Base-by-base conservation (phyloP, 1,284 basidiomycete species). In the Gymnopus androsaceus region DNA sequence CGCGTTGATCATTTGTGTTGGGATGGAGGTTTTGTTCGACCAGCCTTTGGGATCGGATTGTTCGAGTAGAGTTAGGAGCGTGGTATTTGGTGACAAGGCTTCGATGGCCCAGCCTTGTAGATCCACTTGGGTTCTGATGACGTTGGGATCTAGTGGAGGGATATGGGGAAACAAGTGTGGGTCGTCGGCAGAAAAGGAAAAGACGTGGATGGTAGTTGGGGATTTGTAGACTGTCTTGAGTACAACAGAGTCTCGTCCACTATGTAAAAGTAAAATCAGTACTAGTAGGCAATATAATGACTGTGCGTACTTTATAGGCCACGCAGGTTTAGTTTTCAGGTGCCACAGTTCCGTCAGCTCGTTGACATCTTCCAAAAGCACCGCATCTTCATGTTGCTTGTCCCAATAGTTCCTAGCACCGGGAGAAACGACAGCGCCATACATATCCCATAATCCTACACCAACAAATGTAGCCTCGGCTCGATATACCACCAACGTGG, bases 401-500 rank as follows among this genome's bases (percentile, higher is more conserved):
- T 98, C 95, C 96, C 95, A 99, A 55, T 86, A 85, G 6, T 82
- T 73, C 52, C 88, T 81, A 2, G 91, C 88, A 0, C 94, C 94
- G 1, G 92, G 91, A 15, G 89, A 92, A 27, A 86, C 84, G 47
- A 98, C 87, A 1, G 92, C 87, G 21, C 89, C 86, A 65, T 92
- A 97, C n/a, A 99, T 76, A 69, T 99, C 97, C 95, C 96, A 99
- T 1, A 99, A 79, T 14, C 92, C 87, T 1, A 99, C 87, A 19
- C 96, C 97, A 31, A 99, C 95, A 71, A 99, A 98, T 0, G 95
- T 96, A 1, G 96, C 95, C 71, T 98, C 95, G 0, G 96, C 96
- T 14, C 94, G 86, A 70, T 95, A 98, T 2, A 99, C 95, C 3
- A 98, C 92, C 33, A 99, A 76, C 0, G 96, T 98, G 25, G 94